These are phyloP conservation scores for Tillandsia leiboldiana DNA, from an alignment of 176 grass and related monocot species.

Conservation along the genomic window DNA sequence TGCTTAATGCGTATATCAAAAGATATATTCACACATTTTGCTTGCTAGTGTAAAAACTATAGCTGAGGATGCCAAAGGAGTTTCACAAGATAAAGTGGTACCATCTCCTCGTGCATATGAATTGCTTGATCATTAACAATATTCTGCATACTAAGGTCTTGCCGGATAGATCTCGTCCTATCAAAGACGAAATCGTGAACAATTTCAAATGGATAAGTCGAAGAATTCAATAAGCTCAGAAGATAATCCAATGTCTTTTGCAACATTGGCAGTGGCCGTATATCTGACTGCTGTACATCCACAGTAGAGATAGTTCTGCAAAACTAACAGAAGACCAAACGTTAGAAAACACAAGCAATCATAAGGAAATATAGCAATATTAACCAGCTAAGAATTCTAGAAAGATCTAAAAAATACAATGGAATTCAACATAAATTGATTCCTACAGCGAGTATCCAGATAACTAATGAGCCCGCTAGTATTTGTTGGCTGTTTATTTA, in stretches of 20 bases:
- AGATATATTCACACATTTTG: too few species aligned
- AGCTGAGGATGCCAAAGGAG: not conserved
- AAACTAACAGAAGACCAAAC: slow-evolving; percentile 48
- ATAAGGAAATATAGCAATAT: not conserved
- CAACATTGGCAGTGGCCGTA: slow-evolving; percentile 61
- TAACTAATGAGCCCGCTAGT: too few species aligned
- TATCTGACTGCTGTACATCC: slow-evolving; percentile 42
- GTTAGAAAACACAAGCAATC: slow-evolving; percentile 28
- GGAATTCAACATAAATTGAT: not conserved
- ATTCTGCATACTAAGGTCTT: slow-evolving; percentile 82
- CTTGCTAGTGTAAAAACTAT: too few species aligned
- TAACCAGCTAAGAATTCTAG: not conserved
- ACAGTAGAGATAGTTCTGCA: slow-evolving; percentile 80
- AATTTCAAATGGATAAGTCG: slow-evolving; percentile 46
- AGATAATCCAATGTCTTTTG: slow-evolving; percentile 65
- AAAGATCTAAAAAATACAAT: not conserved
- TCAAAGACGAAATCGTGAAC: slow-evolving; percentile 97
- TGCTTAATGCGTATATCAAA: too few species aligned
- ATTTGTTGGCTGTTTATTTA: too few species aligned
- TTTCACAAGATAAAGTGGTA: slow-evolving; percentile 33
- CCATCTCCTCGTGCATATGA: slow-evolving; percentile 82
- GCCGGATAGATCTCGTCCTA: slow-evolving; percentile 78
- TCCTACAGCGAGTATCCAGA: too few species aligned
- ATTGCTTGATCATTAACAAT: slow-evolving; percentile 57
- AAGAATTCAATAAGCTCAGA: slow-evolving; percentile 46